These are phyloP conservation scores for Malus hybrid DNA, from an alignment of 331 rosid species.

Conservation along the genomic window DNA sequence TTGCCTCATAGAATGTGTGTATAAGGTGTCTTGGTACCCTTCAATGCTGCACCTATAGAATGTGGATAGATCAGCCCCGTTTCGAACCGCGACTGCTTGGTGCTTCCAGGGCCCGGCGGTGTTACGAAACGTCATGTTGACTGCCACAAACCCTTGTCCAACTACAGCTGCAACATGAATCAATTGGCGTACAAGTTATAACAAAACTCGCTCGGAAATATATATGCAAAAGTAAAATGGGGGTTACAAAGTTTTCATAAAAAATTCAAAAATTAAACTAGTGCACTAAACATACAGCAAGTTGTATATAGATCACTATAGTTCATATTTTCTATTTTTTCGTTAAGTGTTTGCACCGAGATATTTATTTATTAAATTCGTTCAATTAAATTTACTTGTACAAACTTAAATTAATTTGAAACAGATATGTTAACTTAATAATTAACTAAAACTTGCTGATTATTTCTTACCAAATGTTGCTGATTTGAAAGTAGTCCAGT, in stretches of 20 bases:
- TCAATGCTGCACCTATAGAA: slow-evolving; percentile 72
- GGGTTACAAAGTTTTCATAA: not conserved
- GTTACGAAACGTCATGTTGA: slow-evolving; percentile 58
- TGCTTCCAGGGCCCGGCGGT: slow-evolving; percentile 59
- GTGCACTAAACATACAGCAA: too few relatives aligned
- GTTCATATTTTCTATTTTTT: too few relatives aligned
- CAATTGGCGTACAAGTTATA: not conserved
- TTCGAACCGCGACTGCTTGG: slow-evolving; percentile 71
- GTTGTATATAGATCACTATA: too few relatives aligned
- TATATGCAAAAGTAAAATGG: not conserved
- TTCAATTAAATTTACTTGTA: too few relatives aligned
- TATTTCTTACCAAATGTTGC: slow-evolving; percentile 44
- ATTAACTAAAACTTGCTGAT: not conserved
- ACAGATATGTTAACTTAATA: not conserved
- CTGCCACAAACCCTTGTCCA: slow-evolving; percentile 55
- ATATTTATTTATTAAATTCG: too few relatives aligned
- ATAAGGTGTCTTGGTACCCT: slow-evolving; percentile 67
- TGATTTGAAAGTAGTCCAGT: slow-evolving; percentile 55
- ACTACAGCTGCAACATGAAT: slow-evolving; percentile 41
- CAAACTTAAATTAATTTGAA: not conserved
- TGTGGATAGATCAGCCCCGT: slow-evolving; percentile 58
- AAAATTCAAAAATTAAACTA: too few relatives aligned
- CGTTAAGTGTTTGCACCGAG: too few relatives aligned
- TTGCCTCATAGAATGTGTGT: slow-evolving; percentile 56
- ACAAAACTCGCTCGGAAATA: not conserved